Conservation (phyloP, 768 basidiomycete genomes). For the Rhizopogon vesiculosus region DNA sequence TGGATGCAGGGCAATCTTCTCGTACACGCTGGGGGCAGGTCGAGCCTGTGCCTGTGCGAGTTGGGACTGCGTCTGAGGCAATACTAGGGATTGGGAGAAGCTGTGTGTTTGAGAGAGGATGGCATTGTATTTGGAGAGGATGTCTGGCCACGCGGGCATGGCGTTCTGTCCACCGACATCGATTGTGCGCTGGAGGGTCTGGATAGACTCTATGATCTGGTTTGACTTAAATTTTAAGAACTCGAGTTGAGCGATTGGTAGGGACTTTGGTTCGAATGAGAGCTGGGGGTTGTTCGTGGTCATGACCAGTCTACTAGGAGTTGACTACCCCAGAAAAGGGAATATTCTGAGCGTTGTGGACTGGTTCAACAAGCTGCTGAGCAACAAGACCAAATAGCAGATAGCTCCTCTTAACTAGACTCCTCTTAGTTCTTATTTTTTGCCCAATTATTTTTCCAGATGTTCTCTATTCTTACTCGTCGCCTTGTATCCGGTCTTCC, state of each 20-base stretch:
- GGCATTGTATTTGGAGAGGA: slow-evolving; percentile 81
- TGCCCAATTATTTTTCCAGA: slow-evolving; percentile 1
- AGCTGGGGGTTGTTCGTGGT: slow-evolving; percentile 8
- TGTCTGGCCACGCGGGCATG: slow-evolving; percentile 86
- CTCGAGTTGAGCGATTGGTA: slow-evolving; percentile 69
- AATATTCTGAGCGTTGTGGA: background rate
- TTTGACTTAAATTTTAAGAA: slow-evolving; percentile 72
- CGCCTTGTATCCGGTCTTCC: slow-evolving; percentile 1
- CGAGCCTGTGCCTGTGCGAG: slow-evolving; percentile 8
- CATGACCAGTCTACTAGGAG: background rate
- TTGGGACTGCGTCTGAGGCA: slow-evolving; percentile 26
- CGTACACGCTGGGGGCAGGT: slow-evolving; percentile 36
- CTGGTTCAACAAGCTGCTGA: background rate
- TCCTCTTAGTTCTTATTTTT: background rate
- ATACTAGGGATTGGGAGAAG: slow-evolving; percentile 59
- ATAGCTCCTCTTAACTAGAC: background rate
- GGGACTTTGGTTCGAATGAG: slow-evolving; percentile 25
- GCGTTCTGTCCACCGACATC: slow-evolving; percentile 48
- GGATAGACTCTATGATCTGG: slow-evolving; percentile 77
- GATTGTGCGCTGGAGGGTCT: slow-evolving; percentile 57
- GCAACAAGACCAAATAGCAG: slow-evolving; percentile 2
- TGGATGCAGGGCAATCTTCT: slow-evolving; percentile 68
- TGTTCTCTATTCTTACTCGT: slow-evolving; percentile 12
- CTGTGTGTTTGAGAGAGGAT: slow-evolving; percentile 79
- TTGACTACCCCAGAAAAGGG: background rate